Evolutionary conservation across 768 basidiomycete species (phyloP).

Genomic region (Russula vinacea): DNA sequence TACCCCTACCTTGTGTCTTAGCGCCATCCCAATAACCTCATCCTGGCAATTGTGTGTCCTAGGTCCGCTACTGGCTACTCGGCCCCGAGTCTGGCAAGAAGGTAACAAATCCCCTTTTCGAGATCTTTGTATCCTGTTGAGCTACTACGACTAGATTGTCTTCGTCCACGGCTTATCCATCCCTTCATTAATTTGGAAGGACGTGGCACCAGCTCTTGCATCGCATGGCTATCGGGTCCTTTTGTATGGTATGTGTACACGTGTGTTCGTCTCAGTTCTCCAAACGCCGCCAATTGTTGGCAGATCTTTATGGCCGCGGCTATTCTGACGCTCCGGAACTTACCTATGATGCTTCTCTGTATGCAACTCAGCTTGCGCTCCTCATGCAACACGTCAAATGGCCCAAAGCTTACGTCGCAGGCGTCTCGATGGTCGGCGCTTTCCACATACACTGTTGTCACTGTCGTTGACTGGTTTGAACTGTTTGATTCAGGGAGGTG

Average conservation of each 20-base stretch:
- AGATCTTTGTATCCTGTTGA: neutral
- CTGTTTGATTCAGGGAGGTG: slow-evolving; percentile 55
- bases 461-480: slow-evolving; percentile 3
- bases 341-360: slow-evolving; percentile 61
- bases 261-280: neutral
- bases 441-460: neutral
- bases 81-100: slow-evolving; percentile 67
- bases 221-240: slow-evolving; percentile 67
- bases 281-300: neutral
- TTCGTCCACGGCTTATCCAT: slow-evolving; percentile 77
- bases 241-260: slow-evolving; percentile 55
- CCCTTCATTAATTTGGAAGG: slow-evolving; percentile 74
- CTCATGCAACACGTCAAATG: slow-evolving; percentile 77
- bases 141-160: slow-evolving; percentile 49
- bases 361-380: slow-evolving; percentile 76
- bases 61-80: slow-evolving; percentile 76
- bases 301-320: slow-evolving; percentile 79
- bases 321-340: slow-evolving; percentile 78
- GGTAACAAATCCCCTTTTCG: slow-evolving; percentile 37
- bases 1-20: neutral
- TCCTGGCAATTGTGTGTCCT: slow-evolving; percentile 6
- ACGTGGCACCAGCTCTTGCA: slow-evolving; percentile 64
- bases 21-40: neutral
- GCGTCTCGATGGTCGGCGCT: slow-evolving; percentile 67
- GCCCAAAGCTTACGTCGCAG: slow-evolving; percentile 61